Evolutionary conservation across 768 basidiomycete species (phyloP).

Genomic region (Kwoniella dejecticola): DNA sequence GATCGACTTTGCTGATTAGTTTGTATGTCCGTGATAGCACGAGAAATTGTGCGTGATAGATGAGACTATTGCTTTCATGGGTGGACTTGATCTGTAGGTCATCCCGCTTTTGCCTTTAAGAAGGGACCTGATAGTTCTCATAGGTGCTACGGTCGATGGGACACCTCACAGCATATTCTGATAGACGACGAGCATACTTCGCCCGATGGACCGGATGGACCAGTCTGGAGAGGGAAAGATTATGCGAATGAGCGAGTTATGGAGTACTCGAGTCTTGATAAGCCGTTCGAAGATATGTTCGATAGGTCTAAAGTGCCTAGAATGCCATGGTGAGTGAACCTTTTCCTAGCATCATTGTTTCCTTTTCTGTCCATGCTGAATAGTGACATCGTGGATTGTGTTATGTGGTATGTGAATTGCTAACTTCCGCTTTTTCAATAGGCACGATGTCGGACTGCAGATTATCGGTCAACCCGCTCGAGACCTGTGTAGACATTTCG

Average conservation of each 20-base stretch:
- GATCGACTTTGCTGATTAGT: no score
- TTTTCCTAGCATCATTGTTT: no score
- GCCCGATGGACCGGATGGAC: slow-evolving; percentile 63
- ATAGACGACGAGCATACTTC: slow-evolving; percentile 70
- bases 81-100: slow-evolving; percentile 87
- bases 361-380: no score
- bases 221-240: slow-evolving; percentile 94
- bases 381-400: no score
- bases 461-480: slow-evolving; percentile 94
- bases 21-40: no score
- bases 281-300: slow-evolving; percentile 93
- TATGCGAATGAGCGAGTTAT: slow-evolving; percentile 85
- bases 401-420: no score
- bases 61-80: slow-evolving; percentile 96
- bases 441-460: slow-evolving; percentile 97
- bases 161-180: slow-evolving; percentile 89
- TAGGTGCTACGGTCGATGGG: slow-evolving; percentile 66
- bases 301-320: slow-evolving; percentile 84
- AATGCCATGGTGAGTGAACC: slow-evolving; percentile 84
- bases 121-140: neutral
- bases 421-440: slow-evolving; percentile 48
- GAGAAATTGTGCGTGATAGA: slow-evolving; percentile 98
- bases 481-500: slow-evolving; percentile 91
- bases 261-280: slow-evolving; percentile 83
- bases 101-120: neutral